Evolutionary conservation across 345 rosid genomes (phyloP).

Genomic region (Bruguiera parviflora): DNA sequence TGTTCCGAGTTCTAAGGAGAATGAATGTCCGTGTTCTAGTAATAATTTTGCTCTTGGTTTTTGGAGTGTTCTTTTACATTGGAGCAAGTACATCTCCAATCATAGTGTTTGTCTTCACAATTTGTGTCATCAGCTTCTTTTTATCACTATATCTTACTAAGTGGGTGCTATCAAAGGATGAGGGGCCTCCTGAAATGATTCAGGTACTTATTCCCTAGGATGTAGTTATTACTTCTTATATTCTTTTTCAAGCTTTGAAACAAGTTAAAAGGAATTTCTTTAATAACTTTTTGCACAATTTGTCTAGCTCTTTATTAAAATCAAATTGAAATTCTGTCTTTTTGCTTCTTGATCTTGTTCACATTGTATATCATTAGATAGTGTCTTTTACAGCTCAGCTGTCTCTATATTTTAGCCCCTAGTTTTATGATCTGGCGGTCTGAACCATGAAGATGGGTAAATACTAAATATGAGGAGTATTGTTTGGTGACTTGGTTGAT

Average conservation of each 20-base stretch:
- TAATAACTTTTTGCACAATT: no score
- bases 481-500: conserved; percentile 3
- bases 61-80: conserved; percentile 71
- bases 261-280: not conserved
- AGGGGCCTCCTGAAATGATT: conserved; percentile 97
- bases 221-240: not conserved
- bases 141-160: conserved; percentile 71
- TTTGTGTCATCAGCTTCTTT: conserved; percentile 82
- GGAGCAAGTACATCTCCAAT: conserved; percentile 93
- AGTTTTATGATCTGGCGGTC: not conserved
- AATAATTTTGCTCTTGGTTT: conserved; percentile 57
- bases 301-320: no score
- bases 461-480: not conserved
- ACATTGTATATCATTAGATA: not conserved
- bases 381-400: not conserved
- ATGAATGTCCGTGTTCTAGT: conserved; percentile 76
- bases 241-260: not conserved
- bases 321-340: no score
- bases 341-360: not conserved
- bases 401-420: not conserved
- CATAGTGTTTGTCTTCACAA: conserved; percentile 81
- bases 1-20: conserved; percentile 73
- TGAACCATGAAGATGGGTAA: not conserved
- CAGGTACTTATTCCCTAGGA: conserved; percentile 49
- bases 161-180: conserved; percentile 98